phyloP scores from a whole-genome alignment of 768 basidiomycete genomes.

The Artomyces pyxidatus region DNA sequence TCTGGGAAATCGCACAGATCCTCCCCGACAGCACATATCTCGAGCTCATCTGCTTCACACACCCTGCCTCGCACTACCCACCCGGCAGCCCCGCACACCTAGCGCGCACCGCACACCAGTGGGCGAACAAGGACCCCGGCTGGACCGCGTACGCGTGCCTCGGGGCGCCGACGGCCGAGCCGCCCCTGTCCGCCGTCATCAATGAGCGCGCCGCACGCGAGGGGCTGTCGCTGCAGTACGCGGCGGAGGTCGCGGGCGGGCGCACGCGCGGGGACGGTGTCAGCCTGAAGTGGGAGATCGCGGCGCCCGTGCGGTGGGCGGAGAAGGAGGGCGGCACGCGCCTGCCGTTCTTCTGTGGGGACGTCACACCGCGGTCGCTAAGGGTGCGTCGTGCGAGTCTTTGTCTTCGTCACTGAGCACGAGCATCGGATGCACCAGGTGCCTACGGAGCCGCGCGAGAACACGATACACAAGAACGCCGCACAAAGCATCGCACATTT shows the following conservation, averaged over 20 bases:
- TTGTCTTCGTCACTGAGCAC: background rate
- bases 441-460: conserved; percentile 37
- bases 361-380: conserved; percentile 51
- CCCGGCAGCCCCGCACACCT: conserved; percentile 36
- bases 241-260: conserved; percentile 41
- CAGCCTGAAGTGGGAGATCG: conserved; percentile 52
- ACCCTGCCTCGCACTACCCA: conserved; percentile 46
- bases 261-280: conserved; percentile 48
- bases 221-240: conserved; percentile 34
- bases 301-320: conserved; percentile 23
- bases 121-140: conserved; percentile 47
- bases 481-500: conserved; percentile 44
- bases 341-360: conserved; percentile 70
- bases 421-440: conserved; percentile 29
- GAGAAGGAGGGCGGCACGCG: conserved; percentile 20
- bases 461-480: conserved; percentile 41
- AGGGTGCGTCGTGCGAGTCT: conserved; percentile 31
- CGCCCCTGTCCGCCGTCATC: conserved; percentile 42
- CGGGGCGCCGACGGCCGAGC: conserved; percentile 32
- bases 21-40: conserved; percentile 54
- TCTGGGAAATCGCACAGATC: conserved; percentile 26
- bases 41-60: conserved; percentile 61
- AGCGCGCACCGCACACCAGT: conserved; percentile 38
- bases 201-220: conserved; percentile 36
- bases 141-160: conserved; percentile 67